A percentile compares a stretch with the other conserved stretches of the same genome.
Evolutionary conservation across 306 rosid genomes (phyloP).

Genomic region (Delonix regia): DNA sequence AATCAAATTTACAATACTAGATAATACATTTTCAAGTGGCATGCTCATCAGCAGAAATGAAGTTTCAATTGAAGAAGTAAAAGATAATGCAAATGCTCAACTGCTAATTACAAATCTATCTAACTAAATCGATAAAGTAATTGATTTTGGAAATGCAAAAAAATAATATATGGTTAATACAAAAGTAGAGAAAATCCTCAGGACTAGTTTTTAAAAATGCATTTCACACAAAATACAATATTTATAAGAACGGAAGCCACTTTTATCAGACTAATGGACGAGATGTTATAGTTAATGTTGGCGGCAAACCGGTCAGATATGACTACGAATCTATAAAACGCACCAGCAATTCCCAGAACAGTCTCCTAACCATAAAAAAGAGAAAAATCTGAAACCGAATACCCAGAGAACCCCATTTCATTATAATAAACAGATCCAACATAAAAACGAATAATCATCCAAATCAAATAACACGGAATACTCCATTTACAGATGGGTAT

Average conservation of each 20-base stretch:
- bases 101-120: constrained; percentile 11
- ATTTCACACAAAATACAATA: neutral
- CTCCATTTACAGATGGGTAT: neutral
- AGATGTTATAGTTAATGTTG: neutral
- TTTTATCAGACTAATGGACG: neutral
- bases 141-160: neutral
- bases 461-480: neutral
- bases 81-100: constrained; percentile 9
- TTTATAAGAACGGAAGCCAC: constrained; percentile 9
- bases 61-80: neutral
- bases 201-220: constrained; percentile 26
- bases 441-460: neutral
- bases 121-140: neutral
- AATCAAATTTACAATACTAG: constrained; percentile 31
- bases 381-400: constrained; percentile 16
- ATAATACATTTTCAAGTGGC: constrained; percentile 9
- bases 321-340: constrained; percentile 41
- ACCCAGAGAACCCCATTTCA: constrained; percentile 41
- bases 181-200: neutral
- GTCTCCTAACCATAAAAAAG: neutral
- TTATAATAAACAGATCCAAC: constrained; percentile 22
- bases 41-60: neutral
- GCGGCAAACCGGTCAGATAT: neutral
- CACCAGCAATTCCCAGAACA: neutral
- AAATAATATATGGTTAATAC: neutral